phyloP scores from a whole-genome alignment of 768 basidiomycete genomes.

The Phanerodontia chrysosporium region DNA sequence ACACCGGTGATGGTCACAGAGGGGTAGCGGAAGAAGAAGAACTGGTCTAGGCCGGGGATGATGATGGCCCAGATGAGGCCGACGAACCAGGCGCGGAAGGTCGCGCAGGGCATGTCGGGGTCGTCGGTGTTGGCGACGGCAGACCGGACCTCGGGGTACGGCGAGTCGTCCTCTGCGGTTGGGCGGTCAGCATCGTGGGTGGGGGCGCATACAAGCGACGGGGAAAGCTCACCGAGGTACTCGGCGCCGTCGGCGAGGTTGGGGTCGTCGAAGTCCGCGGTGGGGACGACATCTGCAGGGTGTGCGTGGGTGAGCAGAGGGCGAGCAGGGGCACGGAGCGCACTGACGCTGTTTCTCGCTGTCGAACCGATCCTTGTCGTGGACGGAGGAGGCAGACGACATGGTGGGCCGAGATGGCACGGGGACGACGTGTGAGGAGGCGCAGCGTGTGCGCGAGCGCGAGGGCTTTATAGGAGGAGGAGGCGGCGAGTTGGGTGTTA shows the following conservation, averaged over 20 bases:
- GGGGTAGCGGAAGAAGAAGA: constrained; percentile 76
- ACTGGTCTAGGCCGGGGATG: constrained; percentile 64
- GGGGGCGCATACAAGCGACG: background rate
- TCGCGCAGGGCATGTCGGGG: constrained; percentile 51
- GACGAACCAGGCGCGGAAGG: constrained; percentile 39
- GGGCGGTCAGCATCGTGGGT: constrained; percentile 28
- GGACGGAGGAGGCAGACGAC: constrained; percentile 10
- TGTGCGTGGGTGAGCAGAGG: background rate
- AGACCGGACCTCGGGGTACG: constrained; percentile 17
- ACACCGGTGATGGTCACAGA: constrained; percentile 54
- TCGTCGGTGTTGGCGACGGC: constrained; percentile 63
- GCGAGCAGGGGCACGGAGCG: background rate
- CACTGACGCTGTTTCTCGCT: constrained; percentile 4
- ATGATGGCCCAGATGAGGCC: constrained; percentile 51
- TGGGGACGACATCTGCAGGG: constrained; percentile 25
- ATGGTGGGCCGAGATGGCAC: constrained; percentile 7
- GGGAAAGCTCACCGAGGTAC: constrained; percentile 21
- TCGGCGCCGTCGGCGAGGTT: constrained; percentile 29
- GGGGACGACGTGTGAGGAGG: background rate
- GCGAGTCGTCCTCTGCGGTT: constrained; percentile 16
- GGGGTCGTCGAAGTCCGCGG: constrained; percentile 29
- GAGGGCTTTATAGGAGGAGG: constrained; percentile 3
- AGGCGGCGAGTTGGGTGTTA: background rate
- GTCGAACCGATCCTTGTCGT: constrained; percentile 10
- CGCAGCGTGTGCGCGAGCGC: background rate